Evolutionary conservation across 2,329 filamentous ascomycete genomes (phyloP), one percentile per base, ranked within the genome.

Genomic region (Xylaria sp.): DNA sequence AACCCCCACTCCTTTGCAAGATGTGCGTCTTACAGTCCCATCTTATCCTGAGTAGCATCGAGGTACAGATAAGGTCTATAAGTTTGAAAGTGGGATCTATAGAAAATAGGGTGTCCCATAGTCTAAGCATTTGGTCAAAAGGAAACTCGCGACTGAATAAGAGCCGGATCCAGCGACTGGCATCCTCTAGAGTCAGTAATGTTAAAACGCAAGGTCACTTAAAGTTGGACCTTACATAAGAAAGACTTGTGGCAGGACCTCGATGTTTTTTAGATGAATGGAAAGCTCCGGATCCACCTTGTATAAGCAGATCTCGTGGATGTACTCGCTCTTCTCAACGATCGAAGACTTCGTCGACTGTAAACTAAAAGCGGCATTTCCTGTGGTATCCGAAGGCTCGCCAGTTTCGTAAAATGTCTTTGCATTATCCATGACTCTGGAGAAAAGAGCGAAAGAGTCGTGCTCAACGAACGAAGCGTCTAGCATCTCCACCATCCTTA

Each of bases 201-300:
- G 4, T 33, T 19, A 13, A n/a, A 10, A 25, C 19, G 27, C 17
- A 23, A 25, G 7, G 4, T 38, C 21, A 9, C 17, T 19, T 37
- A 17, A 13, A 25, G 3, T 2, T 3, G n/a, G 11, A 4, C 74
- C 83, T 75, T 78, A 95, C 91, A 98, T 96, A 23, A 98, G 80
- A 72, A 98, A 99, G 52, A 99, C 94, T 71, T 99, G 95, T 1
- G 95, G 95, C n/a, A 97, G 79, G 63, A 99, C 88, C 62, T 97
- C 94, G 47, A 97, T 88, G 62, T 87, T 85, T 60, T 88, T 88
- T 17, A 99, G 83, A 74, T 98, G 93, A 23, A 83, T 81, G 13
- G 92, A 90, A 27, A 98, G 83, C 71, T 93, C 90, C n/a, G 91
- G 89, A 72, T 98, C 95, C 29, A 92, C 83, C 66, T 87, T 89